Conservation (phyloP, 2,329 filamentous ascomycete genomes). For the Hymenoscyphus linearis region DNA sequence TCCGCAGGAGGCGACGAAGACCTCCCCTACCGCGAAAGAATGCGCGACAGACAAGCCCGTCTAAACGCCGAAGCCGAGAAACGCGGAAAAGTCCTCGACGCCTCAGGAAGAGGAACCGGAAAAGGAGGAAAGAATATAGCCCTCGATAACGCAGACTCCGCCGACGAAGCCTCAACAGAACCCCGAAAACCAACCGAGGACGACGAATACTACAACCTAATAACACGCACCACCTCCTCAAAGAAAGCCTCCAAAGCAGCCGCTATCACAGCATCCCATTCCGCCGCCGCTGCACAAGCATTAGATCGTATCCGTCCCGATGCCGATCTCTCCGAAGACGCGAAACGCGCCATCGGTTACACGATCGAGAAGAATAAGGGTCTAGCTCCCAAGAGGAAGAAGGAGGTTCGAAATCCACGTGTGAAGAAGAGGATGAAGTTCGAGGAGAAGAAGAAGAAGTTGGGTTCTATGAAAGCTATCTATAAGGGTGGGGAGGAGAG, state of each 20-base stretch:
- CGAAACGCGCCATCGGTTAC: slow-evolving; percentile 89
- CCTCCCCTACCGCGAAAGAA: slow-evolving; percentile 81
- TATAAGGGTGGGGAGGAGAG: slow-evolving; percentile 82
- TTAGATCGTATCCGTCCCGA: slow-evolving; percentile 60
- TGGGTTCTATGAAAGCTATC: slow-evolving; percentile 76
- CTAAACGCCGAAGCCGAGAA: slow-evolving; percentile 85
- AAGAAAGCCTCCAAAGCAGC: slow-evolving; percentile 49
- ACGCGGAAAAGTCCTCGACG: slow-evolving; percentile 63
- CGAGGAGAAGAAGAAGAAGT: slow-evolving; percentile 95
- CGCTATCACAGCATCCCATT: slow-evolving; percentile 51
- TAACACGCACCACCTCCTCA: slow-evolving; percentile 62
- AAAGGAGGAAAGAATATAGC: slow-evolving; percentile 46
- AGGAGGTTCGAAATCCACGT: slow-evolving; percentile 89
- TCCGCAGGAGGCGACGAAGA: slow-evolving; percentile 76
- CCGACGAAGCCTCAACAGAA: slow-evolving; percentile 36
- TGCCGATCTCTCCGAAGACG: slow-evolving; percentile 65
- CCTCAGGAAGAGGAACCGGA: slow-evolving; percentile 50
- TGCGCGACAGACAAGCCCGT: slow-evolving; percentile 78
- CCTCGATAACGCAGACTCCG: slow-evolving; percentile 49
- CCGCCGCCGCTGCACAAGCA: slow-evolving; percentile 53
- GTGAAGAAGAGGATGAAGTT: slow-evolving; percentile 98
- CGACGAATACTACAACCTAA: slow-evolving; percentile 85
- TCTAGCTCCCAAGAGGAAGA: slow-evolving; percentile 80
- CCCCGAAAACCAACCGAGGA: slow-evolving; percentile 43
- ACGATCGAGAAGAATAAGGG: slow-evolving; percentile 98